phyloP scores from a whole-genome alignment of 2,329 filamentous ascomycete species.

The Cryphonectria nitschkei region DNA sequence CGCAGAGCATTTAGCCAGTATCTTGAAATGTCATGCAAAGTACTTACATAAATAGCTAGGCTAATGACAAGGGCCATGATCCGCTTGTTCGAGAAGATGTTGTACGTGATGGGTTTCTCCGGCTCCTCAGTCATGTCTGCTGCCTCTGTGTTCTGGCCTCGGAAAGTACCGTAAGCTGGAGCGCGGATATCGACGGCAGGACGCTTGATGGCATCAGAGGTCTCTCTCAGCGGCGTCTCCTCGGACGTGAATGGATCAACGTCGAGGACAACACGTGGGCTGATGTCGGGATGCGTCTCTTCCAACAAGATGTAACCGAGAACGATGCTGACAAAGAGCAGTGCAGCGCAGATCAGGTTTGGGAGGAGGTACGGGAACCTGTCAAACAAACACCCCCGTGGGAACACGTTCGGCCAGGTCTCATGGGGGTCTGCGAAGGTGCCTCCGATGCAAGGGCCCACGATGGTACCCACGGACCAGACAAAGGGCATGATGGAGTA shows the following conservation, averaged over 20 bases:
- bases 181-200: slow-evolving; percentile 73
- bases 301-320: slow-evolving; percentile 80
- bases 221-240: slow-evolving; percentile 75
- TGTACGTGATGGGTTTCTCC: slow-evolving; percentile 38
- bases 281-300: slow-evolving; percentile 87
- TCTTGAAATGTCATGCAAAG: not conserved
- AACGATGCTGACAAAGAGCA: slow-evolving; percentile 79
- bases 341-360: slow-evolving; percentile 78
- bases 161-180: slow-evolving; percentile 81
- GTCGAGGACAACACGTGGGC: slow-evolving; percentile 54
- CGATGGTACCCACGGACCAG: slow-evolving; percentile 87
- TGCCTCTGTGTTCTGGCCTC: slow-evolving; percentile 46
- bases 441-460: slow-evolving; percentile 87
- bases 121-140: slow-evolving; percentile 40
- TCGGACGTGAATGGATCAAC: slow-evolving; percentile 59
- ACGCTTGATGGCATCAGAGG: slow-evolving; percentile 73
- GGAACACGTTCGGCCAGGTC: slow-evolving; percentile 74
- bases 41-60: slow-evolving; percentile 72
- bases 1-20: not conserved
- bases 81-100: slow-evolving; percentile 56
- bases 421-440: slow-evolving; percentile 78
- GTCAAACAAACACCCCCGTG: slow-evolving; percentile 70
- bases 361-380: slow-evolving; percentile 86
- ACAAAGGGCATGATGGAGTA: slow-evolving; percentile 95
- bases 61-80: slow-evolving; percentile 80